A percentile compares a stretch with the other conserved stretches of the same genome.
phyloP scores from a whole-genome alignment of 2,329 filamentous ascomycete species.

The Bipolaris zeicola region DNA sequence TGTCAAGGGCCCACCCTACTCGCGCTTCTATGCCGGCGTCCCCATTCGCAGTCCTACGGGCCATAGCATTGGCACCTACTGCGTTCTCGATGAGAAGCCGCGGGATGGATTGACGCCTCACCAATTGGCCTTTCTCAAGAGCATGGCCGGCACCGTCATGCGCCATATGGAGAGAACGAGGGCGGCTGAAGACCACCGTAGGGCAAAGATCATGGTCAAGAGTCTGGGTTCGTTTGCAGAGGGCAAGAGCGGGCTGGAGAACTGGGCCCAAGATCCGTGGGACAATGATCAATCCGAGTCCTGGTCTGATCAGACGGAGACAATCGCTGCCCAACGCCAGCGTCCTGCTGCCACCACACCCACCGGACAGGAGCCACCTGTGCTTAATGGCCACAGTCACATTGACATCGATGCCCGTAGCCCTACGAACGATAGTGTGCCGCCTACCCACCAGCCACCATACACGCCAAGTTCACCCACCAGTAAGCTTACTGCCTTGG shows the following conservation, averaged over 20 bases:
- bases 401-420: constrained; percentile 27
- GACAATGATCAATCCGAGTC: constrained; percentile 27
- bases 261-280: constrained; percentile 43
- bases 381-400: constrained; percentile 26
- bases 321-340: constrained; percentile 24
- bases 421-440: constrained; percentile 18
- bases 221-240: constrained; percentile 47
- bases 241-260: constrained; percentile 42
- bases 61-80: constrained; percentile 65
- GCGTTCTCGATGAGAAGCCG: constrained; percentile 63
- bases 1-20: constrained; percentile 39
- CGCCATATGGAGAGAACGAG: constrained; percentile 65
- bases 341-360: constrained; percentile 20
- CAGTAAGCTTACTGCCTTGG: constrained; percentile 29
- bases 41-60: constrained; percentile 64
- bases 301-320: constrained; percentile 16
- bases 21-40: constrained; percentile 62
- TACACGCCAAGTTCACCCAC: constrained; percentile 30
- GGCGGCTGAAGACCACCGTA: constrained; percentile 58
- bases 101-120: constrained; percentile 56
- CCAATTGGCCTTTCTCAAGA: constrained; percentile 61
- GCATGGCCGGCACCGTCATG: constrained; percentile 61
- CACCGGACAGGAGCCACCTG: constrained; percentile 17
- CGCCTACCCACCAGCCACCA: constrained; percentile 22
- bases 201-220: constrained; percentile 60